These are phyloP conservation scores for Phytophthora capsici DNA, from an alignment of 352 stramenopile species.

Conservation along the genomic window DNA sequence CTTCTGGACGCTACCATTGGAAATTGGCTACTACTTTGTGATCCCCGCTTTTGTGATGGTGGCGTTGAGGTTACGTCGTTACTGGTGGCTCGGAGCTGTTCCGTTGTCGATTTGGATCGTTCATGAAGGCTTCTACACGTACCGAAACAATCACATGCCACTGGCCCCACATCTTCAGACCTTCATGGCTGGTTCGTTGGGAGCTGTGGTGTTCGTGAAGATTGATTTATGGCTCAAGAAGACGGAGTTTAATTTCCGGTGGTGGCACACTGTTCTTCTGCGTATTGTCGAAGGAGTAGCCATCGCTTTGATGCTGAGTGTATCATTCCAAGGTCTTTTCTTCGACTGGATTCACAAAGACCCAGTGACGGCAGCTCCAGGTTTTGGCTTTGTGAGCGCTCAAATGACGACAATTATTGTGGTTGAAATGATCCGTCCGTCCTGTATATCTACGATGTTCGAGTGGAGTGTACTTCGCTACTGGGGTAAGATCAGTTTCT, in stretches of 20 bases:
- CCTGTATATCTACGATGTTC: conserved; percentile 32
- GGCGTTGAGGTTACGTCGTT: conserved; percentile 21
- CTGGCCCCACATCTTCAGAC: conserved; percentile 35
- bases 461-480: conserved; percentile 35
- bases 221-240: conserved; percentile 32
- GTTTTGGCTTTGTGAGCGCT: conserved; percentile 24
- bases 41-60: conserved; percentile 45
- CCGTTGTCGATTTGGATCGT: conserved; percentile 31
- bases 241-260: conserved; percentile 17
- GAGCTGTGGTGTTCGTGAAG: conserved; percentile 40
- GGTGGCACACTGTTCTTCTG: conserved; percentile 34
- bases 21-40: conserved; percentile 46
- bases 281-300: conserved; percentile 34
- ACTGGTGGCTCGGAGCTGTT: conserved; percentile 36
- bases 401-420: conserved; percentile 27
- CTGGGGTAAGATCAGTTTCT: conserved; percentile 37
- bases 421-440: conserved; percentile 33
- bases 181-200: conserved; percentile 43
- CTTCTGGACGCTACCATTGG: conserved; percentile 38
- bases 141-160: conserved; percentile 24
- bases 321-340: conserved; percentile 32
- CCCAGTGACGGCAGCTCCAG: conserved; percentile 8
- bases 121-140: conserved; percentile 21
- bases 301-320: conserved; percentile 30
- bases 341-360: conserved; percentile 34